Percentiles rank a stretch among this genome's conserved stretches.
Evolutionary conservation across 2,329 filamentous ascomycete genomes (phyloP).

Genomic region (Diplocarpon mali): DNA sequence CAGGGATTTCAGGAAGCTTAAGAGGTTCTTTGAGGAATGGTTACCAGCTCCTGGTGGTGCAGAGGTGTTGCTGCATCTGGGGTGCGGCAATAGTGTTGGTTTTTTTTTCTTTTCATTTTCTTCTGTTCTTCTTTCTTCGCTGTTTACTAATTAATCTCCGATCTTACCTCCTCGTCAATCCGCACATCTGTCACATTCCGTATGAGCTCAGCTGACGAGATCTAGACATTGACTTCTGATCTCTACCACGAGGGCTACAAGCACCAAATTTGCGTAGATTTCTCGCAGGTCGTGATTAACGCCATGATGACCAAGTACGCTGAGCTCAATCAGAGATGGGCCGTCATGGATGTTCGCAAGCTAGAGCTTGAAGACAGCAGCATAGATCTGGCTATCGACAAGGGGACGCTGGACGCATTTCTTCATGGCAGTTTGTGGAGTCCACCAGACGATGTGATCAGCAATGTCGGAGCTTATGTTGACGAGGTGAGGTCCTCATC

Average conservation of each 20-base stretch:
- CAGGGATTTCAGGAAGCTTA: conserved; percentile 35
- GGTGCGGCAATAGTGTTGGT: conserved; percentile 45
- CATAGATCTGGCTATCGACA: conserved; percentile 47
- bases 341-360: conserved; percentile 38
- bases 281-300: conserved; percentile 41
- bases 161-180: neutral
- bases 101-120: neutral
- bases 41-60: conserved; percentile 30
- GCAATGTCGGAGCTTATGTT: conserved; percentile 38
- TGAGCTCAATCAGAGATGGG: conserved; percentile 31
- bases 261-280: conserved; percentile 44
- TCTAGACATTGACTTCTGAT: conserved; percentile 40
- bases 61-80: conserved; percentile 42
- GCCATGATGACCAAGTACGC: conserved; percentile 38
- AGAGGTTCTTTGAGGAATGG: conserved; percentile 35
- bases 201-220: neutral
- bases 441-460: conserved; percentile 37
- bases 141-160: neutral
- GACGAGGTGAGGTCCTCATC: conserved; percentile 31
- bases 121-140: neutral
- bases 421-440: conserved; percentile 39
- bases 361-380: conserved; percentile 33
- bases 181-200: neutral
- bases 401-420: conserved; percentile 45
- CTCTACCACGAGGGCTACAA: conserved; percentile 37